phyloP scores from a whole-genome alignment of 768 basidiomycete species.

The Mycena sanguinolenta region DNA sequence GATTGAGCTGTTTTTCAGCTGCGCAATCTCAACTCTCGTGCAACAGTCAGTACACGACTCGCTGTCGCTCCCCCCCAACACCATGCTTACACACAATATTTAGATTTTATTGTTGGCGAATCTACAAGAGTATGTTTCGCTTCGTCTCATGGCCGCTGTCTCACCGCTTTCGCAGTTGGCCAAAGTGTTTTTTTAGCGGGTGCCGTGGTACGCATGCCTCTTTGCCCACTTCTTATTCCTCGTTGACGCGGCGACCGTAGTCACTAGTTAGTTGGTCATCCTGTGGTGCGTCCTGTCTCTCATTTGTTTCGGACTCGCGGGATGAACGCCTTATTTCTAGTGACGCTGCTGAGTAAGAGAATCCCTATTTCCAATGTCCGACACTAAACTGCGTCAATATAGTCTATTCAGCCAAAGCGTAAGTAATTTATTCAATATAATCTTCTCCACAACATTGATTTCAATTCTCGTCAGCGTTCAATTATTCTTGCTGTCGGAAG shows the following conservation, averaged over 20 bases:
- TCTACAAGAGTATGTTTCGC: slow-evolving; percentile 29
- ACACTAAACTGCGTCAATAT: neutral
- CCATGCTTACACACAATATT: neutral
- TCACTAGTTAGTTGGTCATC: slow-evolving; percentile 35
- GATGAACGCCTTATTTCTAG: neutral
- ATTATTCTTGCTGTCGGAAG: neutral
- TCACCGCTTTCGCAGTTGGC: slow-evolving; percentile 24
- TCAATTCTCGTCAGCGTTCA: slow-evolving; percentile 14
- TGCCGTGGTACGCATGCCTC: slow-evolving; percentile 17
- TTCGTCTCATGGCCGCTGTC: neutral
- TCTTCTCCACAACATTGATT: neutral
- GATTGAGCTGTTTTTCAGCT: slow-evolving; percentile 38
- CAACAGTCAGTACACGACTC: slow-evolving; percentile 33
- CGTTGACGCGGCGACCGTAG: neutral
- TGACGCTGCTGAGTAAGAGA: slow-evolving; percentile 1
- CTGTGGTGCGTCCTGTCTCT: slow-evolving; percentile 24
- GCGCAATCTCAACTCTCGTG: slow-evolving; percentile 34
- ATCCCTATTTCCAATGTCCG: neutral
- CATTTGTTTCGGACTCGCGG: neutral
- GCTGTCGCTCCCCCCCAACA: neutral
- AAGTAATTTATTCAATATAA: neutral
- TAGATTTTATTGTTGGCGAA: slow-evolving; percentile 38
- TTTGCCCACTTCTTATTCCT: neutral
- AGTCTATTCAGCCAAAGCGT: slow-evolving; percentile 36
- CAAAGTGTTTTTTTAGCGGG: slow-evolving; percentile 10